Evolutionary conservation across 805 yeast species (phyloP).

Genomic region (Limtongozyma cylindracea): DNA sequence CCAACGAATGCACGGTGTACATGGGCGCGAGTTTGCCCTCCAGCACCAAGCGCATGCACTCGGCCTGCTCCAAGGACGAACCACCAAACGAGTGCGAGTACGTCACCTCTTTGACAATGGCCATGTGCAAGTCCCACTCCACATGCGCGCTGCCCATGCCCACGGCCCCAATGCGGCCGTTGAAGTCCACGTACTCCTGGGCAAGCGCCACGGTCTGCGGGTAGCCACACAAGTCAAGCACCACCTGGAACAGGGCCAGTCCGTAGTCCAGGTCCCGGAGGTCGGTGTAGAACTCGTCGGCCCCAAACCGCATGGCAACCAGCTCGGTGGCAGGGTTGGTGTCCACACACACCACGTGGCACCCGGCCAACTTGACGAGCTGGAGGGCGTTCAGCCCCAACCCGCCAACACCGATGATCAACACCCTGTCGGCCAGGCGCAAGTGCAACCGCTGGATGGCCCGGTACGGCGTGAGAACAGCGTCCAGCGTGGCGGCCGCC

Average conservation of each 20-base stretch:
- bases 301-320: conserved; percentile 11
- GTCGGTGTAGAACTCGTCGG: conserved; percentile 13
- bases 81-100: conserved; percentile 18
- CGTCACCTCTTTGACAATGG: conserved; percentile 16
- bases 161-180: conserved; percentile 15
- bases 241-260: conserved; percentile 3
- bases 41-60: conserved; percentile 15
- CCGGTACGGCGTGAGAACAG: conserved; percentile 16
- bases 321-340: conserved; percentile 4
- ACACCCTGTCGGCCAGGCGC: conserved; percentile 10
- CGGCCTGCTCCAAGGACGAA: conserved; percentile 14
- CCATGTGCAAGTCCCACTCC: conserved; percentile 11
- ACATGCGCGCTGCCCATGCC: conserved; percentile 15
- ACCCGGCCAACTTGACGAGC: conserved; percentile 9
- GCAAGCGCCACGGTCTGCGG: conserved; percentile 7
- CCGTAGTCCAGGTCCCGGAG: conserved; percentile 2
- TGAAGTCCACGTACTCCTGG: conserved; percentile 5
- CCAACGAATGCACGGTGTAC: no score
- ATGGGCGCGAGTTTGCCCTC: conserved; percentile 11
- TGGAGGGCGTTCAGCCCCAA: conserved; percentile 17
- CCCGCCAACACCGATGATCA: conserved; percentile 16
- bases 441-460: conserved; percentile 8
- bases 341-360: conserved; percentile 11
- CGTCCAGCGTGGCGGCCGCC: conserved; percentile 16
- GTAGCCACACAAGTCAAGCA: conserved; percentile 13